A percentile compares a stretch with the other conserved stretches of the same genome.
Conservation (phyloP, 805 yeast genomes). For the Myxozyma vanderwaltii region DNA sequence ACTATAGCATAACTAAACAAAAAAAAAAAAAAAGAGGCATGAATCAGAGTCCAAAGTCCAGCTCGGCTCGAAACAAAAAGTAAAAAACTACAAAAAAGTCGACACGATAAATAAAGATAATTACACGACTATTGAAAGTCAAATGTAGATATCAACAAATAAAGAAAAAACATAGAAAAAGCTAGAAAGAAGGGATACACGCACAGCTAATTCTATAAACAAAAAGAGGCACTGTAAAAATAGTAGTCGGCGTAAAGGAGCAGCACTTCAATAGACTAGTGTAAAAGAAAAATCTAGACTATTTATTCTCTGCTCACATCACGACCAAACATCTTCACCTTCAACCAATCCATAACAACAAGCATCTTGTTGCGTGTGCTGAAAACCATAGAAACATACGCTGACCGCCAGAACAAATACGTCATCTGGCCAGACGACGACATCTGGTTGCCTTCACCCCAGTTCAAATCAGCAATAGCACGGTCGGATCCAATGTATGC, state of each 20-base stretch:
- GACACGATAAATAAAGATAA: too few species aligned
- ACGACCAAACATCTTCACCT: conserved; percentile 86
- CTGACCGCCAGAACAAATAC: conserved; percentile 91
- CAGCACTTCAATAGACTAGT: not conserved
- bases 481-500: conserved; percentile 90
- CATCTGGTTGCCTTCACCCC: conserved; percentile 67
- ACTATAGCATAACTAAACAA: too few species aligned
- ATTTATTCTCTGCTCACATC: conserved; percentile 84
- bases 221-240: too few species aligned
- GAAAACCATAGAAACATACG: conserved; percentile 89
- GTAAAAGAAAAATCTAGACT: not conserved
- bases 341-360: conserved; percentile 86
- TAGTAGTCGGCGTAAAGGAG: too few species aligned
- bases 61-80: not conserved
- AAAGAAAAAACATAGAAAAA: not conserved
- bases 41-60: not conserved
- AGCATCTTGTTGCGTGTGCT: conserved; percentile 84
- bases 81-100: not conserved
- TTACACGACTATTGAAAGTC: too few species aligned
- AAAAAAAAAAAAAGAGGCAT: not conserved
- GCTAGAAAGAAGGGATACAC: not conserved
- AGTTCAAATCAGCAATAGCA: conserved; percentile 88
- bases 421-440: conserved; percentile 84
- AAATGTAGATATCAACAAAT: not conserved
- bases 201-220: not conserved